Base-by-base conservation (phyloP, 176 grass and related monocot species). In the Eragrostis curvula region DNA sequence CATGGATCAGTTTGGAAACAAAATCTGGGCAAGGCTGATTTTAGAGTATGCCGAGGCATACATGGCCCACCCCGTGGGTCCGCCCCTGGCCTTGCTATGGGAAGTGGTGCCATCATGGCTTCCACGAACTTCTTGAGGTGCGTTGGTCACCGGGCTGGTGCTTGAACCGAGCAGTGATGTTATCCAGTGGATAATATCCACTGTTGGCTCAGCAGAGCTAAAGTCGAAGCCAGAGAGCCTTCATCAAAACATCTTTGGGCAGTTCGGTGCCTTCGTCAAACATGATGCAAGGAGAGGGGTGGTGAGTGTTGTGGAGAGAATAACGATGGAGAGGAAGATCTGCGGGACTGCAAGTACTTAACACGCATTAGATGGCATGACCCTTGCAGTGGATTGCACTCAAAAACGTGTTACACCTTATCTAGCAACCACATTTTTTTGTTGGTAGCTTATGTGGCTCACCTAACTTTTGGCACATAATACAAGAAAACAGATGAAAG, bases 401-500 rank as follows among this genome's bases (percentile, higher is more conserved):
- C 0, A 14, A 1, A 66, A n/a, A 67, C 21, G 36, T 47, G 4
- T 67, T 84, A 56, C 60, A 52, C 11, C 28, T 32, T 0, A 27
- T 27, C 59, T 0, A 27, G 30, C 60, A 83, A 75, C 81, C 56
- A 0, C 25, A 77, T 23, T 59, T 30, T 64, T n/a, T n/a, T n/a
- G n/a, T 76, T 30, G 16, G 39, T 5, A 66, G 50, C 17, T 68
- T 76, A 2, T 77, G 47, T 75, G 63, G 14, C 71, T 66, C 23
- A 53, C 24, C 12, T 47, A 65, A 73, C 1, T 73, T 29, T 43
- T 73, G 29, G 52, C 63, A 62, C 41, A 17, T 67, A 74, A 27
- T 40, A 7, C 3, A 44, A 10, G n/a, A 12, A 42, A 48, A 57
- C 72, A 66, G 66, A 44, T 7, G n/a, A n/a, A n/a, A n/a, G n/a